A percentile compares a stretch with the other conserved stretches of the same genome.
Evolutionary conservation across 2,329 filamentous ascomycete genomes (phyloP).

Genomic region (Aureobasidium leucospermi): DNA sequence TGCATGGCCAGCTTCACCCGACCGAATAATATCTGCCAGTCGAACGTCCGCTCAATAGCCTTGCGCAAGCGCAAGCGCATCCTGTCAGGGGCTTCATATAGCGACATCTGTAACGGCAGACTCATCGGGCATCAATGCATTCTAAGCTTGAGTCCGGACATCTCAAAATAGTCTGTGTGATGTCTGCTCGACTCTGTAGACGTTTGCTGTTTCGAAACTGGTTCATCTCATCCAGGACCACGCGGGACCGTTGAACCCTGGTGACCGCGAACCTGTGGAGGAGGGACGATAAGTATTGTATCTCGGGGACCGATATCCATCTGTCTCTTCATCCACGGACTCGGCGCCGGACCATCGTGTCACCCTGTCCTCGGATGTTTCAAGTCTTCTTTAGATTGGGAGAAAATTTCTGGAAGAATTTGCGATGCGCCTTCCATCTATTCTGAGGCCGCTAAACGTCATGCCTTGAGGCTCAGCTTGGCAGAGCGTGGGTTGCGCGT

Average conservation of each 20-base stretch:
- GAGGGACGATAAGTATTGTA: neutral
- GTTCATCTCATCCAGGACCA: neutral
- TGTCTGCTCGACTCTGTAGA: neutral
- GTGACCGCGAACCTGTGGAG: neutral
- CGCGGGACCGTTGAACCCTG: conserved; percentile 5
- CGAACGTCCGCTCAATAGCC: neutral
- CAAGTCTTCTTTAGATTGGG: neutral
- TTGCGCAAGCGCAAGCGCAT: neutral
- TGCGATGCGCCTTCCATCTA: neutral
- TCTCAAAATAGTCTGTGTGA: neutral
- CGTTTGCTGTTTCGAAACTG: neutral
- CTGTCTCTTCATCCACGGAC: neutral
- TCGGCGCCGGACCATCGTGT: neutral
- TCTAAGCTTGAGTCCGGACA: too few species aligned
- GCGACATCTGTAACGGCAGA: neutral
- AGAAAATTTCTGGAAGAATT: conserved; percentile 6
- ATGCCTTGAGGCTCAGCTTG: neutral
- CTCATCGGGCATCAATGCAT: neutral
- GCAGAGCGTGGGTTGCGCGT: neutral
- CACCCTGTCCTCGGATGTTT: neutral
- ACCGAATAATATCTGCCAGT: neutral
- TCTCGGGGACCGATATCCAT: neutral
- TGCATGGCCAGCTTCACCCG: too few species aligned
- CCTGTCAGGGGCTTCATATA: neutral
- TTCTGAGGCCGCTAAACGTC: neutral